These are phyloP conservation scores for Cystobasidium sp. DNA, from an alignment of 1,284 basidiomycete genomes.

Conservation along the genomic window DNA sequence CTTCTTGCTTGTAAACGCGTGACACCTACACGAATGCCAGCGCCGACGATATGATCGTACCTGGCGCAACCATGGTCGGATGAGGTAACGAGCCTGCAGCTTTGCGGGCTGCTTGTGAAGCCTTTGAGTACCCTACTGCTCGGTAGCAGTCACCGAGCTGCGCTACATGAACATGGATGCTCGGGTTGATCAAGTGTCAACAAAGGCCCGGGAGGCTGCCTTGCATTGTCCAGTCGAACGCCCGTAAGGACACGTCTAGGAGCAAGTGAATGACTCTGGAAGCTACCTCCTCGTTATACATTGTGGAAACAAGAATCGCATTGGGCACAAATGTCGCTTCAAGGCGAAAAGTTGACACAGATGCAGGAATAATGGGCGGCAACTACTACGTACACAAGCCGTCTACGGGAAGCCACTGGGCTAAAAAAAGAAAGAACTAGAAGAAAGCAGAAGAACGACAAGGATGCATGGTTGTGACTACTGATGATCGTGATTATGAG, in stretches of 20 bases:
- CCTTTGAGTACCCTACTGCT: neutral
- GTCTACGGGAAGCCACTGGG: neutral
- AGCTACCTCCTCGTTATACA: too few relatives aligned
- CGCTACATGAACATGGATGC: neutral
- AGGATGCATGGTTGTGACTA: neutral
- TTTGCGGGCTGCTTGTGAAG: neutral
- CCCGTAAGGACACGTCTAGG: too few relatives aligned
- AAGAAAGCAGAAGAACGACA: slow-evolving; percentile 4
- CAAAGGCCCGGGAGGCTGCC: neutral
- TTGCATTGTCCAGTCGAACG: neutral
- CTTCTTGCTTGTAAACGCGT: too few relatives aligned
- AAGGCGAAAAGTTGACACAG: neutral
- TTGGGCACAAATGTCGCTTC: neutral
- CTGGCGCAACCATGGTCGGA: slow-evolving; percentile 32
- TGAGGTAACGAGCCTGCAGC: neutral
- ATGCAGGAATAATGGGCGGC: neutral
- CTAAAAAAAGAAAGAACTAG: neutral
- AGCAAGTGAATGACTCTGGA: too few relatives aligned
- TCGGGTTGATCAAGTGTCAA: slow-evolving; percentile 17
- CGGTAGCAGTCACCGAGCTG: neutral
- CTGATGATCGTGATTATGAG: neutral
- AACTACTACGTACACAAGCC: neutral
- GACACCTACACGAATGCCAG: slow-evolving; percentile 35
- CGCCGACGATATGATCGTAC: slow-evolving; percentile 29
- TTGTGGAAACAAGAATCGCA: too few relatives aligned